Evolutionary conservation across 2,329 filamentous ascomycete genomes (phyloP), one percentile per base, ranked within the genome.

Genomic region (Sporothrix luriei): DNA sequence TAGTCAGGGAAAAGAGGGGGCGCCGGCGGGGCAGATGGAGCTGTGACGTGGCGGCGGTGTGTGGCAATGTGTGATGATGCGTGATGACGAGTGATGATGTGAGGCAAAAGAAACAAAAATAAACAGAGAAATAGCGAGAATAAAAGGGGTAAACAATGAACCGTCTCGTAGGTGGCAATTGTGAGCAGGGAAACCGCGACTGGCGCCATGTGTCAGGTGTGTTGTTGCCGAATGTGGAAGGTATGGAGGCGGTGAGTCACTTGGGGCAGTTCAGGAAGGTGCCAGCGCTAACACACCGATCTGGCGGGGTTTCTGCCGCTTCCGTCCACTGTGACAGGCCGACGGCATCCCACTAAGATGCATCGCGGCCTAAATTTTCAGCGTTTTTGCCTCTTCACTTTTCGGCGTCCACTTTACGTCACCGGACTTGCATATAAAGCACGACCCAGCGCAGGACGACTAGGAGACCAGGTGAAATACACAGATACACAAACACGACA

Each of bases 311-410:
- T 55, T 61, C 59, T 69, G 55, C 49, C 51, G 51, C 9, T 1
- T 5, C 7, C 24, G 19, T 21, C 49, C 64, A 66, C 64, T 43
- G 43, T 62, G 21, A 48, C 43, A 49, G 59, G 40, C 55, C 33
- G 48, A 26, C 29, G 6, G 33, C 46, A 65, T 49, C 26, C 46
- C 62, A 49, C 62, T 51, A 67, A 55, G 51, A 55, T 38, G 49
- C 65, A 67, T 67, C 65, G 29, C 49, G 51, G 49, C 65, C 65
- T 67, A 48, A 43, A 49, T 68, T 61, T 69, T 69, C 46, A 49
- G 64, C 64, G 54, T 24, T 38, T 38, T 51, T 24, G 46, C 62
- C 46, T 21, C 62, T 16, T 38, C 10, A 49, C 21, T 65, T 51
- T 62, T 59, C 55, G 3, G 40, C 14, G 40, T 13, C 4, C 4